Conservation (phyloP, 108 stramenopile species). For the Cylindrotheca closterium region DNA sequence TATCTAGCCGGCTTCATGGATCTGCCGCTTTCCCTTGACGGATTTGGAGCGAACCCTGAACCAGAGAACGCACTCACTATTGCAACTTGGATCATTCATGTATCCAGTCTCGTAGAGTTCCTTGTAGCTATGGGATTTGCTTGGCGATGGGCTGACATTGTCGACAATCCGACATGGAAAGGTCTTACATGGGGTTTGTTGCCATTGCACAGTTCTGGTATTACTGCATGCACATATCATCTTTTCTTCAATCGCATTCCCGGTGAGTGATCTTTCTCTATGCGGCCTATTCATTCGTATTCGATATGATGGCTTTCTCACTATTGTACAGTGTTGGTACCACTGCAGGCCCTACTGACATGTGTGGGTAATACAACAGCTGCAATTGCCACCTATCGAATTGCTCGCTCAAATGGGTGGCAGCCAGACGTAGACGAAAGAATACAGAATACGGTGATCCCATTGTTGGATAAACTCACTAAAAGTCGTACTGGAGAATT, state of each 20-base stretch:
- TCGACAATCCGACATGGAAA: conserved; percentile 78
- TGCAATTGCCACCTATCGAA: conserved; percentile 68
- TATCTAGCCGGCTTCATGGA: conserved; percentile 80
- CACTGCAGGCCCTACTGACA: conserved; percentile 82
- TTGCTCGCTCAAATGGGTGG: conserved; percentile 80
- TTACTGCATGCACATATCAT: conserved; percentile 93
- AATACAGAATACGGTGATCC: conserved; percentile 1
- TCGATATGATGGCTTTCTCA: no score
- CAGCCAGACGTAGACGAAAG: conserved; percentile 13
- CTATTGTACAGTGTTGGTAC: conserved; percentile 70
- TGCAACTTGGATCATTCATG: conserved; percentile 88
- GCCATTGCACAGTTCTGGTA: conserved; percentile 86
- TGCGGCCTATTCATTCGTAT: no score
- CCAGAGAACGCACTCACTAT: conserved; percentile 60
- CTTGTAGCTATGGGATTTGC: conserved; percentile 90
- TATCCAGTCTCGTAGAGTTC: conserved; percentile 84
- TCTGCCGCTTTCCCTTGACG: conserved; percentile 37
- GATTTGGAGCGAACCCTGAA: conserved; percentile 50
- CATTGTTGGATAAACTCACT: conserved; percentile 10
- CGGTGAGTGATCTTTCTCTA: background rate
- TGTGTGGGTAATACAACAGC: conserved; percentile 83
- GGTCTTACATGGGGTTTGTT: conserved; percentile 92
- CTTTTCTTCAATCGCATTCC: conserved; percentile 89
- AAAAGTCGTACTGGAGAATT: background rate
- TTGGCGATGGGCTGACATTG: conserved; percentile 78